Evolutionary conservation across 352 stramenopile genomes (phyloP), one percentile per base, ranked within the genome.

Genomic region (Phytophthora citrophthora): DNA sequence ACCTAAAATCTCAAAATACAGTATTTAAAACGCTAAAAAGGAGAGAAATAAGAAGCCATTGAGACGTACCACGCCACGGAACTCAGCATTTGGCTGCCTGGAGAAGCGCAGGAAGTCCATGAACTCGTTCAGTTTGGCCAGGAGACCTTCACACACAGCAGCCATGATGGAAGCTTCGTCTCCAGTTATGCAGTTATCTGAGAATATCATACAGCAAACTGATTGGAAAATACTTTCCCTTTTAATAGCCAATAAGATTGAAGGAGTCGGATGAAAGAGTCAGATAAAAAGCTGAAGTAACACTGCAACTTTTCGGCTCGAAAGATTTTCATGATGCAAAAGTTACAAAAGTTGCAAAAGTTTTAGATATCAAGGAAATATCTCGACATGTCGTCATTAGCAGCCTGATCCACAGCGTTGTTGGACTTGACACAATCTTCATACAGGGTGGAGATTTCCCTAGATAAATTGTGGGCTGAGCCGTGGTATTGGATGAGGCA

Each of bases 81-180:
- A 95, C 11, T 77, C 57, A 18, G 71, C 70, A 9, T 46, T 64
- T 6, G 72, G 64, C 1, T 78, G 68, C 62, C 68, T 79, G 13
- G 84, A 60, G 51, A 92, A 95, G 69, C 76, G 72, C 45, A 95
- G 56, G 63, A 92, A 95, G 74, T 86, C 83, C 84, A 95, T 95
- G 50, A 95, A 77, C 57, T 95, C 86, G 34, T 92, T 79, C 20
- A 95, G 76, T 58, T 93, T 95, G 53, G 79, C 84, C 68, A 91
- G 56, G 15, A 93, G 71, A 36, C 72, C 75, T 47, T 90, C 86
- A 70, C 86, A 95, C 63, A 83, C 66, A 27, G 58, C 44, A 38
- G 70, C 26, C 67, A 83, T 77, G 40, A 45, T 54, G 12, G 27
- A 45, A 8, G 57, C 15, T 45, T 41, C 38, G 27, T 47, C 24